phyloP scores from a whole-genome alignment of 1,284 basidiomycete species.

The Pholiota adiposa region DNA sequence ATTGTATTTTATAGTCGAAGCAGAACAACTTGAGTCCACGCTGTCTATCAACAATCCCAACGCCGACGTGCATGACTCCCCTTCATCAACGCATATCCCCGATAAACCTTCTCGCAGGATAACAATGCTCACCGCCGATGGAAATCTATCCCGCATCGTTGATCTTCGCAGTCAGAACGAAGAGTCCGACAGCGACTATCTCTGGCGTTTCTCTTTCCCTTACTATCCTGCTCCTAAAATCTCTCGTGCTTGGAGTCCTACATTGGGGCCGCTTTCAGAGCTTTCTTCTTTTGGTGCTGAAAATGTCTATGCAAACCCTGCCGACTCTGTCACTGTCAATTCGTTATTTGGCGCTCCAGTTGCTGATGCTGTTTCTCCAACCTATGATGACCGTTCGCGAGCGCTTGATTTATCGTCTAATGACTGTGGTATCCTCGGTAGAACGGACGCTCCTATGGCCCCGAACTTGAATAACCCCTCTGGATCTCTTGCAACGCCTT shows the following conservation, averaged over 20 bases:
- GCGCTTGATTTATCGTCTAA: background rate
- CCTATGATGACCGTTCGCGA: background rate
- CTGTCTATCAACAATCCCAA: too few species aligned
- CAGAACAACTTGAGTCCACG: too few species aligned
- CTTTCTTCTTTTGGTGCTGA: background rate
- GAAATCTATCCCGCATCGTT: background rate
- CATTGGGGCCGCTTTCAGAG: background rate
- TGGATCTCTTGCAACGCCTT: background rate
- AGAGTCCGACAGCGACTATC: background rate
- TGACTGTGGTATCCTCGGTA: background rate
- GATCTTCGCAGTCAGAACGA: background rate
- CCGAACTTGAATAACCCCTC: background rate
- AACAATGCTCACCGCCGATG: background rate
- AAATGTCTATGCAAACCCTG: too few species aligned
- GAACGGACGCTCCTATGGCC: background rate
- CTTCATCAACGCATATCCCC: too few species aligned
- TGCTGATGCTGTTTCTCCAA: background rate
- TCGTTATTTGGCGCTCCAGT: background rate
- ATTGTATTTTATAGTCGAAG: too few species aligned
- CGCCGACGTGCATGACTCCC: too few species aligned
- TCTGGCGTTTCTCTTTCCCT: background rate
- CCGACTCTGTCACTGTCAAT: background rate
- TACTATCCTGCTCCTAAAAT: background rate
- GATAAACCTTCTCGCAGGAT: background rate
- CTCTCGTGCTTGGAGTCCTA: background rate